These are phyloP conservation scores for Cutaneotrichosporon cutaneum DNA, from an alignment of 1,284 basidiomycete species.

Conservation along the genomic window DNA sequence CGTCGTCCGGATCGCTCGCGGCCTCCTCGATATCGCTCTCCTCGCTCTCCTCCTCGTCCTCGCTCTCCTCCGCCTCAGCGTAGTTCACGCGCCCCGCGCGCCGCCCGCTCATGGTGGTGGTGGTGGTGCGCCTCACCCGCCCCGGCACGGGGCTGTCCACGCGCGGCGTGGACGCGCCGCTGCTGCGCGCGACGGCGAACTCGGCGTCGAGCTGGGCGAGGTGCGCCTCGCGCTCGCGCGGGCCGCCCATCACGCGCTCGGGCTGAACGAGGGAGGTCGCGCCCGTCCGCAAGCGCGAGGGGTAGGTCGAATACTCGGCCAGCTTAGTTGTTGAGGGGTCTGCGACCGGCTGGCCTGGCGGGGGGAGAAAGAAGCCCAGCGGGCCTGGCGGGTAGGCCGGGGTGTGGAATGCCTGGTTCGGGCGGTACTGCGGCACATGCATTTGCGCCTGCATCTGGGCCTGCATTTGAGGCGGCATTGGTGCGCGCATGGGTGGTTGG, in stretches of 20 bases:
- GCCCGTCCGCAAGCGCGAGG: conserved; percentile 89
- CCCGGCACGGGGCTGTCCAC: conserved; percentile 36
- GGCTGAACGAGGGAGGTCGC: conserved; percentile 88
- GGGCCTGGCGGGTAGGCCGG: conserved; percentile 37
- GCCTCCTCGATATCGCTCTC: conserved; percentile 71
- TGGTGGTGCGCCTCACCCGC: conserved; percentile 39
- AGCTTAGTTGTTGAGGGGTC: conserved; percentile 56
- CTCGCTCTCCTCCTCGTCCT: conserved; percentile 71
- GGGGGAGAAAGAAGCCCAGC: conserved; percentile 43
- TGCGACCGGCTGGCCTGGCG: conserved; percentile 43
- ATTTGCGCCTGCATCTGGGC: conserved; percentile 1
- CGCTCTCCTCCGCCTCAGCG: conserved; percentile 78
- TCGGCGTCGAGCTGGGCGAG: conserved; percentile 45
- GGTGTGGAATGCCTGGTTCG: neutral
- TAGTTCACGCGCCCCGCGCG: conserved; percentile 77
- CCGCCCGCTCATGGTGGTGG: conserved; percentile 31
- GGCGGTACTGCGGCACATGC: neutral
- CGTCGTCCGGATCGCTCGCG: conserved; percentile 60
- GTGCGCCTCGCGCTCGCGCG: conserved; percentile 52
- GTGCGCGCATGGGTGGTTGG: neutral
- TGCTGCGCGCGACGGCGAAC: conserved; percentile 16
- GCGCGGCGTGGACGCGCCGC: conserved; percentile 37
- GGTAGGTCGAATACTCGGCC: conserved; percentile 77
- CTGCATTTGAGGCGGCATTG: neutral
- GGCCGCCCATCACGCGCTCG: conserved; percentile 56